These are phyloP conservation scores for Schizosaccharomyces pombe DNA, from an alignment of 805 yeast species.

Conservation along the genomic window DNA sequence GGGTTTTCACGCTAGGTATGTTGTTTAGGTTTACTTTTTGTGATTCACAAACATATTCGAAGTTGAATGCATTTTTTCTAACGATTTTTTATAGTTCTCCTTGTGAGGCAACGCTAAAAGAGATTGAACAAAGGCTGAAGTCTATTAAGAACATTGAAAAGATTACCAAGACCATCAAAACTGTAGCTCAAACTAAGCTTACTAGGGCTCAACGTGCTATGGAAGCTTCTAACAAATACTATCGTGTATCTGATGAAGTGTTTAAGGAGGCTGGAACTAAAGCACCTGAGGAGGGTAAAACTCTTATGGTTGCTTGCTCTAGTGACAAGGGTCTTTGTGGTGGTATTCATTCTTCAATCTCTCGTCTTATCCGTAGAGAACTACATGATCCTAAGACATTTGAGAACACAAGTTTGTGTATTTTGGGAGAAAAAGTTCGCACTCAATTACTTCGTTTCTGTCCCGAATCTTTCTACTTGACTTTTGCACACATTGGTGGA, in stretches of 20 bases:
- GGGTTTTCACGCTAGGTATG: background rate
- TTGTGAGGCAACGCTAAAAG: conserved; percentile 68
- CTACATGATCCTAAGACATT: background rate
- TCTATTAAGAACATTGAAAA: conserved; percentile 96
- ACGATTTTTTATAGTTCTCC: background rate
- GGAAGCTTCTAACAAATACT: conserved; percentile 66
- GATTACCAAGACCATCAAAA: conserved; percentile 98
- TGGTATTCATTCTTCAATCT: conserved; percentile 84
- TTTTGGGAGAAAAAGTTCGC: conserved; percentile 88
- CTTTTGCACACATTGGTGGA: conserved; percentile 84
- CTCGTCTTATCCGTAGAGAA: conserved; percentile 24
- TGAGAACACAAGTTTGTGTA: conserved; percentile 24
- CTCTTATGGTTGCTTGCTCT: conserved; percentile 66
- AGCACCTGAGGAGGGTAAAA: conserved; percentile 23
- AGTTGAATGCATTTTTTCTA: background rate
- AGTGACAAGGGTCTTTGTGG: conserved; percentile 98
- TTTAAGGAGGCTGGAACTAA: conserved; percentile 25
- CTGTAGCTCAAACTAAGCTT: conserved; percentile 94
- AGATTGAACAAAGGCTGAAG: conserved; percentile 92
- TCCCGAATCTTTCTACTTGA: conserved; percentile 40
- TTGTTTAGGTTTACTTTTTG: too few species aligned
- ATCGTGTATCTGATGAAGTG: conserved; percentile 56
- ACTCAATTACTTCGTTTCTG: conserved; percentile 70
- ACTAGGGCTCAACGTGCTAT: conserved; percentile 89
- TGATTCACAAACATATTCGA: too few species aligned